phyloP scores from a whole-genome alignment of 2,329 filamentous ascomycete genomes.

The Aspergillus sp. region DNA sequence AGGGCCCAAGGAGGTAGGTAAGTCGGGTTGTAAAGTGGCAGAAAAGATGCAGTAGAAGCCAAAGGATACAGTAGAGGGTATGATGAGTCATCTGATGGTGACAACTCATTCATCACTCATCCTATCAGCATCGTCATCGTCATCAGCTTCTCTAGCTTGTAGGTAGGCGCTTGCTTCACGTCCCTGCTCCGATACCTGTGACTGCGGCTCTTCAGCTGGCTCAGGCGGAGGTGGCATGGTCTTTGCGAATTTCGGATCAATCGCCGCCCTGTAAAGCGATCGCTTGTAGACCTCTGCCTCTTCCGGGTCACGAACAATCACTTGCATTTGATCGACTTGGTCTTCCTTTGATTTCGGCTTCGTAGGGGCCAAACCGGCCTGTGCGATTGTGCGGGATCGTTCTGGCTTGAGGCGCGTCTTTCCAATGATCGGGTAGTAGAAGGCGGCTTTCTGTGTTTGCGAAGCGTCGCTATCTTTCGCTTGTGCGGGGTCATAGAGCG shows the following conservation, averaged over 20 bases:
- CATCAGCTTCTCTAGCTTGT: conserved; percentile 17
- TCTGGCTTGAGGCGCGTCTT: conserved; percentile 61
- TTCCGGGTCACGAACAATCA: conserved; percentile 56
- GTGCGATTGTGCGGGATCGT: conserved; percentile 48
- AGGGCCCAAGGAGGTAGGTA: background rate
- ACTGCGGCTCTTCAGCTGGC: conserved; percentile 19
- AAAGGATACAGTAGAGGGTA: background rate
- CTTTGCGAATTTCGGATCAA: conserved; percentile 50
- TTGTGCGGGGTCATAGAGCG: conserved; percentile 58
- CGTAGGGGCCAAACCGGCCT: conserved; percentile 45
- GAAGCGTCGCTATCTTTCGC: conserved; percentile 24
- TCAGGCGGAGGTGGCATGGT: conserved; percentile 39
- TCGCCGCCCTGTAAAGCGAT: conserved; percentile 47
- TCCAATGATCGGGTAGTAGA: conserved; percentile 65
- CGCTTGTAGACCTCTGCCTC: conserved; percentile 55
- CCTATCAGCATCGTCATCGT: conserved; percentile 22
- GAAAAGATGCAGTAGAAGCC: background rate
- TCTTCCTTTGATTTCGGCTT: conserved; percentile 49
- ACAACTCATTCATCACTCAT: conserved; percentile 29
- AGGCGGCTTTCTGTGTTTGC: conserved; percentile 58
- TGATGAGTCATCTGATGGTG: background rate
- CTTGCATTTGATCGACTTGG: conserved; percentile 58
- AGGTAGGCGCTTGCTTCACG: conserved; percentile 16
- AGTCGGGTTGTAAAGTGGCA: background rate
- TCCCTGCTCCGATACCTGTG: conserved; percentile 3